Evolutionary conservation across 805 yeast genomes (phyloP).

Genomic region (Monosporozyma unispora): DNA sequence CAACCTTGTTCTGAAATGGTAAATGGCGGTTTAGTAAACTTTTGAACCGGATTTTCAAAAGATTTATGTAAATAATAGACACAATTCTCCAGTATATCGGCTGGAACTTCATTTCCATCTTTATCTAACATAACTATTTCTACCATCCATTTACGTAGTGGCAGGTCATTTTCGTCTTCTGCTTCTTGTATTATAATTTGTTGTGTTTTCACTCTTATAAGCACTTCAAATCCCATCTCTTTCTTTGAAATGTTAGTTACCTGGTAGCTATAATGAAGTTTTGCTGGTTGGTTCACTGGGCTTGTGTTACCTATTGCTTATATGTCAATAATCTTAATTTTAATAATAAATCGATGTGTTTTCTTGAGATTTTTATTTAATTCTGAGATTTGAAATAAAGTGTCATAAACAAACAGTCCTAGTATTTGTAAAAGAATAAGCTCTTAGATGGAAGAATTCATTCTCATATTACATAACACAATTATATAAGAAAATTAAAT

Average conservation of each 20-base stretch:
- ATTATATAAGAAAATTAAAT: neutral
- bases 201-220: constrained; percentile 74
- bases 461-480: neutral
- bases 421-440: neutral
- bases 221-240: constrained; percentile 45
- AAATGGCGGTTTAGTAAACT: constrained; percentile 71
- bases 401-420: no score
- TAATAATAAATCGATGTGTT: neutral
- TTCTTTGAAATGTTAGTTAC: no score
- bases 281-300: no score
- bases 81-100: constrained; percentile 73
- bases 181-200: constrained; percentile 50
- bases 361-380: no score
- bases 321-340: neutral
- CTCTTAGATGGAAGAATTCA: neutral
- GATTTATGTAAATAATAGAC: constrained; percentile 90
- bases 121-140: constrained; percentile 64
- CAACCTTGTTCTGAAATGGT: constrained; percentile 84
- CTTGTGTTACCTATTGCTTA: no score
- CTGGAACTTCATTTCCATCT: constrained; percentile 72
- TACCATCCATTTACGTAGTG: constrained; percentile 85
- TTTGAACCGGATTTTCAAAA: constrained; percentile 72
- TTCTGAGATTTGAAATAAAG: neutral
- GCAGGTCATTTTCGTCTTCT: constrained; percentile 56
- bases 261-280: no score